Evolutionary conservation across 176 grass and related monocot genomes (phyloP).

Genomic region (Musa troglodytarum): DNA sequence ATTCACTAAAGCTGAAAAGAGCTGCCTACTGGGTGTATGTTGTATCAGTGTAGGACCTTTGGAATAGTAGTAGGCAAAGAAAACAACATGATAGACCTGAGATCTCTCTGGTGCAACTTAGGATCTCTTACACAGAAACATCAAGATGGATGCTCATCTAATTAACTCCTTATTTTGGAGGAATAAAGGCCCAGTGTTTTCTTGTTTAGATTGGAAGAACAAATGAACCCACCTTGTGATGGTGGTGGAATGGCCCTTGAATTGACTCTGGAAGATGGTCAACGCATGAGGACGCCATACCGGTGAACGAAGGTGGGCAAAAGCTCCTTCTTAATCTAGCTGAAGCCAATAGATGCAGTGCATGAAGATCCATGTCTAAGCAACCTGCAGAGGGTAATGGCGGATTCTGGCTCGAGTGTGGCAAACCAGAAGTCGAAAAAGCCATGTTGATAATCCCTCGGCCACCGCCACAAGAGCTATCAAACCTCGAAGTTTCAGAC

Average conservation of each 20-base stretch:
- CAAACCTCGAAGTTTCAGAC: background rate
- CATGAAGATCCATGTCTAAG: constrained; percentile 24
- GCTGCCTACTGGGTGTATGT: constrained; percentile 11
- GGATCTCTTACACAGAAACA: too few species aligned
- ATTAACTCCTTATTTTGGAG: too few species aligned
- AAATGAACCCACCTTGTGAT: constrained; percentile 36
- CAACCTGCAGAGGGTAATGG: background rate
- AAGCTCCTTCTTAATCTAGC: constrained; percentile 41
- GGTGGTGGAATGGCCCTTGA: constrained; percentile 35
- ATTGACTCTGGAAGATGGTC: constrained; percentile 32
- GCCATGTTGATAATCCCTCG: constrained; percentile 6
- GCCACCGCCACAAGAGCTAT: background rate
- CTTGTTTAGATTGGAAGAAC: too few species aligned
- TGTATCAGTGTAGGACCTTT: constrained; percentile 15
- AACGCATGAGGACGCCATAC: constrained; percentile 37
- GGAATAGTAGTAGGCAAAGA: background rate
- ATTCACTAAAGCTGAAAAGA: constrained; percentile 60
- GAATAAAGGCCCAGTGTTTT: too few species aligned
- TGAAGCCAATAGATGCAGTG: constrained; percentile 47
- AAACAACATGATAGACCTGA: too few species aligned
- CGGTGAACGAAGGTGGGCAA: constrained; percentile 30
- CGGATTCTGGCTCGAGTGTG: constrained; percentile 1
- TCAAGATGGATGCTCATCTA: too few species aligned
- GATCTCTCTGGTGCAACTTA: too few species aligned
- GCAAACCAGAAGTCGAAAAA: constrained; percentile 35